Evolutionary conservation across 176 grass and related monocot species (phyloP), one percentile per base, ranked within the genome.

Genomic region (Aechmea fasciata): DNA sequence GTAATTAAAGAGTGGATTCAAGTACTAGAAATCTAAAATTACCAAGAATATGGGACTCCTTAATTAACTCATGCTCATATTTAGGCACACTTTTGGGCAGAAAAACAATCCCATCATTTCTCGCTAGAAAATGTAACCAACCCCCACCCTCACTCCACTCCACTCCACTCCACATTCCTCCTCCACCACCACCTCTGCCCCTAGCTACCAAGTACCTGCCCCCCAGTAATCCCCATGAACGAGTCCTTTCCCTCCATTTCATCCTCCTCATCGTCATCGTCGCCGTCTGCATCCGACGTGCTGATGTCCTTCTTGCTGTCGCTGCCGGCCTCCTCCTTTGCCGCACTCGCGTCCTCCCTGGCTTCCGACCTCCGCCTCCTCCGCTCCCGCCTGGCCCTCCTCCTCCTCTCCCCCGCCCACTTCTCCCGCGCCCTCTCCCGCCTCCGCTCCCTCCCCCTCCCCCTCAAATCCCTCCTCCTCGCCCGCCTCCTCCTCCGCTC

Each of bases 401-500:
- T 92, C 29, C 92, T 96, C 48, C 83, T 96, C 68, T 96, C 88
- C 23, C 81, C 83, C 13, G 67, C 67, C 26, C 85, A 89, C 70
- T 96, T 91, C 83, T 81, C 76, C 4, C 66, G 79, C 67, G 83
- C 92, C 52, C 85, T 92, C 41, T 77, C 83, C 55, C 78, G 78
- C 69, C 86, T 96, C 71, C 81, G 75, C 20, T 71, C 88, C 20
- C 85, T 85, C 78, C 68, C 85, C 25, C 85, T 96, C 1, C 87
- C 57, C 2, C 29, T 74, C 65, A 92, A 96, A 71, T 77, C 88
- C 10, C 65, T 76, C 54, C 80, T 96, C 57, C 88, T 96, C 2
- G 83, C 88, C 55, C 83, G 92, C 75, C 70, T 76, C 18, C 92
- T 96, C 64, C 86, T 96, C 63, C 86, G 86, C 47, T 84, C 86